Evolutionary conservation across 1,139 yeast genomes (phyloP), one percentile per base, ranked within the genome.

Genomic region (Suhomyces bolitotheri): DNA sequence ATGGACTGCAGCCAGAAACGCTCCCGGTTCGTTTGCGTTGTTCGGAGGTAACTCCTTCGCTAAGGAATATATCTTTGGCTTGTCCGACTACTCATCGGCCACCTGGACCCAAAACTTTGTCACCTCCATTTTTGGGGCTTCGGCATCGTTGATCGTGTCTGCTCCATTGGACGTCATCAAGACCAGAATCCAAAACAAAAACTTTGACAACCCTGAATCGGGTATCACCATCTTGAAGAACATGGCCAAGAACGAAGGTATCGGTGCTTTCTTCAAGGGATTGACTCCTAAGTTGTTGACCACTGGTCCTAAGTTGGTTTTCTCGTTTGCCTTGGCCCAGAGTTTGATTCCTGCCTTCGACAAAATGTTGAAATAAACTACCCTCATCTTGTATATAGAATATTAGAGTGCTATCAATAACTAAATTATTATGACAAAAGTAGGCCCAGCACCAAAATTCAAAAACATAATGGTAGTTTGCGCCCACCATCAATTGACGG

Each of bases 1-100:
- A 40, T 92, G 99, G 99, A 92, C 99, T 44, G 96, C 95, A 51
- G 99, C 99, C 33, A 82, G 99, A 77, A 92, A 92, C 60, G 97
- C 97, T 3, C 99, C 99, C 25, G 99, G 99, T 40, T 88, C 97
- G 3, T 92, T 92, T 58, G 96, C 97, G 10, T 73, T 92, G 47
- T 92, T 92, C 52, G 99, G 99, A 50, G 99, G 97, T 68, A 89
- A 92, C 58, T 96, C 99, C 9, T 94, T 92, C 60, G 97, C 98
- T 45, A 94, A 92, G 68, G 98, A 92, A 66, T 94, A 88, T 69
- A 78, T 92, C 43, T 81, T 87, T 54, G 92, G 92, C 19, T 76
- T 92, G 54, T 59, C 73, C 50, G 98, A 92, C 67, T 89, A 92
- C 71, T 73, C 89, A 23, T 64, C 79, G 49, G 98, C 98, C 33